Conservation (phyloP, 345 rosid genomes). For the Moricandia arvensis region DNA sequence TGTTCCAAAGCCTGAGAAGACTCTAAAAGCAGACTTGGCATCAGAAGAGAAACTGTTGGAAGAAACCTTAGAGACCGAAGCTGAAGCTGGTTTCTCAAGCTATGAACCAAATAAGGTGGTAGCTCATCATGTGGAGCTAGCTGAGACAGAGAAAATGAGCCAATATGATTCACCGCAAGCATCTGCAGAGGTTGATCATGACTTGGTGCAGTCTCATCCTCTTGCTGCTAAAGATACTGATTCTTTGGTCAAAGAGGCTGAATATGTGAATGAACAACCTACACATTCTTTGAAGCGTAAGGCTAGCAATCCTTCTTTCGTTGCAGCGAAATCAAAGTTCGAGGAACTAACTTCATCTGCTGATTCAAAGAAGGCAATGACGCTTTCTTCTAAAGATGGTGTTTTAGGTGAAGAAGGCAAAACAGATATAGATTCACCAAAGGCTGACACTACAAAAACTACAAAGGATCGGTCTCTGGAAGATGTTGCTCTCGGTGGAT, state of each 20-base stretch:
- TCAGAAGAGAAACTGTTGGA: slow-evolving; percentile 41
- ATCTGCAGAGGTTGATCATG: slow-evolving; percentile 36
- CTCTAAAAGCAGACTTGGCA: slow-evolving; percentile 30
- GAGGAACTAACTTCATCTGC: slow-evolving; percentile 60
- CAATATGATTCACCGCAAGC: slow-evolving; percentile 42
- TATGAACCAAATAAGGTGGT: slow-evolving; percentile 37
- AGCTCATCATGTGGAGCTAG: slow-evolving; percentile 35
- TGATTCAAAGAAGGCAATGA: slow-evolving; percentile 42
- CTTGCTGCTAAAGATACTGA: slow-evolving; percentile 33
- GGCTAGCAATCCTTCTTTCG: slow-evolving; percentile 60
- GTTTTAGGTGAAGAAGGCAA: slow-evolving; percentile 43
- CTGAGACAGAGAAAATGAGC: slow-evolving; percentile 39
- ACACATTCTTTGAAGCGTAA: slow-evolving; percentile 65
- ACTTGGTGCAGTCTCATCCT: slow-evolving; percentile 37
- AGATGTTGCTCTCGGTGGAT: slow-evolving; percentile 46
- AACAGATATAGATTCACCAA: slow-evolving; percentile 34
- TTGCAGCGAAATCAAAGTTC: slow-evolving; percentile 70
- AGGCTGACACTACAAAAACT: slow-evolving; percentile 30
- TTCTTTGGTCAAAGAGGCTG: slow-evolving; percentile 37
- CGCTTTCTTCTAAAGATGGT: slow-evolving; percentile 44
- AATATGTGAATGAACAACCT: slow-evolving; percentile 51
- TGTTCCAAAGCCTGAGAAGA: slow-evolving; percentile 52
- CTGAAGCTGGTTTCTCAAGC: slow-evolving; percentile 44
- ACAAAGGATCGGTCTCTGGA: slow-evolving; percentile 40
- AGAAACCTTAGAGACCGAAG: slow-evolving; percentile 36